A percentile compares a stretch with the other conserved stretches of the same genome.
These are phyloP conservation scores for Aspergillus unguis DNA, from an alignment of 2,329 filamentous ascomycete species.

Conservation along the genomic window DNA sequence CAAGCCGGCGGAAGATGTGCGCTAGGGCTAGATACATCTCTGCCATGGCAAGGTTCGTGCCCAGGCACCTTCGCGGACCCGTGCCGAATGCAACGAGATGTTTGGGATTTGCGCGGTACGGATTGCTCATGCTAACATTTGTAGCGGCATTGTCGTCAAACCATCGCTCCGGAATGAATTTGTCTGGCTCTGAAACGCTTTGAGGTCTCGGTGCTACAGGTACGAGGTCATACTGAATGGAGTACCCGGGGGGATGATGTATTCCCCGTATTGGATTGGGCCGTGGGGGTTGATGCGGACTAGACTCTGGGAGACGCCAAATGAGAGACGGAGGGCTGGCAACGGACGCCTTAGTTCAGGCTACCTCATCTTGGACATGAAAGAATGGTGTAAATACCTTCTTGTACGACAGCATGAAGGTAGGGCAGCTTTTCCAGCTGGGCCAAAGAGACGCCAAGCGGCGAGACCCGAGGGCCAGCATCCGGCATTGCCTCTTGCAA, in stretches of 20 bases:
- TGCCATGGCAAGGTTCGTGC: constrained; percentile 14
- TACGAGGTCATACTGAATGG: constrained; percentile 14
- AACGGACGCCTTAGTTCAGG: too few species aligned
- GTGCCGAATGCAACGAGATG: constrained; percentile 11
- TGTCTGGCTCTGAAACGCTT: constrained; percentile 13
- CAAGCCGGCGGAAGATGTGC: constrained; percentile 14
- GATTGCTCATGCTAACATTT: neutral
- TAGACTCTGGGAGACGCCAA: neutral
- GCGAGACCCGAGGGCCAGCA: constrained; percentile 9
- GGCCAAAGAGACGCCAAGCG: neutral
- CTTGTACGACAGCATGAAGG: constrained; percentile 18
- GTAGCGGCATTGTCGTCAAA: neutral
- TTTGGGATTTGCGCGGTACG: neutral
- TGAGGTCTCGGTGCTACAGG: constrained; percentile 11
- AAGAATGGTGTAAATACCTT: constrained; percentile 4
- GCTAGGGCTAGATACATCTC: constrained; percentile 15
- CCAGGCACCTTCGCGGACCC: constrained; percentile 13
- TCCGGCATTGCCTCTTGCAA: constrained; percentile 25
- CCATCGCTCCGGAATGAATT: constrained; percentile 16
- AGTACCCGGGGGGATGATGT: neutral
- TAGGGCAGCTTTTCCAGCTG: constrained; percentile 34
- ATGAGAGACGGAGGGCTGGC: constrained; percentile 2
- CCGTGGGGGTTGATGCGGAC: neutral
- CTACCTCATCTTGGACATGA: too few species aligned
- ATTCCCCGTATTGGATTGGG: neutral